Evolutionary conservation across 2,329 filamentous ascomycete species (phyloP), one percentile per base, ranked within the genome.

Genomic region (Microsporum audouinii): DNA sequence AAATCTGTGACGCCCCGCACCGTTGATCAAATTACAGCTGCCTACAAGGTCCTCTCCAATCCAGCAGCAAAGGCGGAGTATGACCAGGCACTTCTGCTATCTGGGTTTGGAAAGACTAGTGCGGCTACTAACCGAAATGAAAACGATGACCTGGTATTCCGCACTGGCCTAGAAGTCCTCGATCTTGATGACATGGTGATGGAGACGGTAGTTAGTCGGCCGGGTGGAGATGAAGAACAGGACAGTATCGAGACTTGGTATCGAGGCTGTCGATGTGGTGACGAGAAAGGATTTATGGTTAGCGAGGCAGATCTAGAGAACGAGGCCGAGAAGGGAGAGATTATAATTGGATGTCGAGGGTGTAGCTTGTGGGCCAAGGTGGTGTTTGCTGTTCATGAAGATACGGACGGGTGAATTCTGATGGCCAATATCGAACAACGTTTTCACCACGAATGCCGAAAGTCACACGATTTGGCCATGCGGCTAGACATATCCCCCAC

Each of bases 331-430:
- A 75, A 78, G 64, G 80, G 78, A 29, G 84, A 86, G 72, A 74
- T 86, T 63, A 72, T 84, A 53, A 77, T 83, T 17, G 82, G 82
- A 1, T 86, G 84, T 73, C 75, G 76, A 61, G 83, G 84, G 39
- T 86, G 84, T 71, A 86, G 83, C 76, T 75, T 86, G 62, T 85
- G 81, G 79, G 75, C 85, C 63, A 80, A 80, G 69, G 78, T 86
- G 51, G 71, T 81, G 64, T 86, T 85, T 75, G 80, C 77, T 27
- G 77, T 81, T 55, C 77, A 78, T 61, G 77, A 75, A 6, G 47
- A 60, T 41, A 12, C 14, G 45, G 14, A 38, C 31, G 51, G 49
- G 38, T 59, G 41, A 47, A 12, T 8, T 7, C 17, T 8, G 14
- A 3, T 17, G 14, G 3, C 31, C 14, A 36, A 55, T 55, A 36